These are phyloP conservation scores for Rosa multiflora DNA, from an alignment of 306 rosid species.

Conservation along the genomic window DNA sequence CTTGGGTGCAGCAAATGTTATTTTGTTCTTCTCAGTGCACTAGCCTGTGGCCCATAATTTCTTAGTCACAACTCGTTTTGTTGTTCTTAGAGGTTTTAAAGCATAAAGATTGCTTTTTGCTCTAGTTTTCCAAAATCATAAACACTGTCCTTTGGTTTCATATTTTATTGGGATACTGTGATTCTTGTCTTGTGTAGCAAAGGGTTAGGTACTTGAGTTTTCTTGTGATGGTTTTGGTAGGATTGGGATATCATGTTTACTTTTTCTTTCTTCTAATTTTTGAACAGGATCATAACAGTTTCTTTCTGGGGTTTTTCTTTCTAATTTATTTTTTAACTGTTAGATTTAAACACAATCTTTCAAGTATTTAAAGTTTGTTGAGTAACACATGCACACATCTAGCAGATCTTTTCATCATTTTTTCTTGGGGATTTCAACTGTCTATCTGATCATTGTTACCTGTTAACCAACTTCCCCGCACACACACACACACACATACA, in stretches of 20 bases:
- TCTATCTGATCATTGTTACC: neutral
- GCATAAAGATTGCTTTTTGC: neutral
- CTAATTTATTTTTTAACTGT: neutral
- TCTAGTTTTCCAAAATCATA: neutral
- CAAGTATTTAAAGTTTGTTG: neutral
- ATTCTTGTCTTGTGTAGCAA: neutral
- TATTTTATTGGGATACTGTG: neutral
- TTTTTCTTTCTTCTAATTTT: neutral
- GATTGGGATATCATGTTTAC: neutral
- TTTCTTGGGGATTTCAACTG: neutral
- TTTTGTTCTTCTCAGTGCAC: conserved; percentile 1
- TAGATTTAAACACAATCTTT: neutral
- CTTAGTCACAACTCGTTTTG: neutral
- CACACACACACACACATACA: neutral
- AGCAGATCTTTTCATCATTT: neutral
- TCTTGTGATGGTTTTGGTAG: conserved; percentile 4
- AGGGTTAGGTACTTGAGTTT: neutral
- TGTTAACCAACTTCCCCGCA: neutral
- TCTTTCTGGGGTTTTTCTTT: neutral
- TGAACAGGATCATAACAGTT: neutral
- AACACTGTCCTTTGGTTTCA: neutral
- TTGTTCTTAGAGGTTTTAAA: neutral
- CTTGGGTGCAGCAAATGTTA: neutral
- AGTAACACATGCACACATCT: neutral
- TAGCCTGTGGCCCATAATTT: neutral